A percentile compares a stretch with the other conserved stretches of the same genome.
Evolutionary conservation across 139 green algal species (phyloP).

Genomic region (Mesotaenium endlicherianum): DNA sequence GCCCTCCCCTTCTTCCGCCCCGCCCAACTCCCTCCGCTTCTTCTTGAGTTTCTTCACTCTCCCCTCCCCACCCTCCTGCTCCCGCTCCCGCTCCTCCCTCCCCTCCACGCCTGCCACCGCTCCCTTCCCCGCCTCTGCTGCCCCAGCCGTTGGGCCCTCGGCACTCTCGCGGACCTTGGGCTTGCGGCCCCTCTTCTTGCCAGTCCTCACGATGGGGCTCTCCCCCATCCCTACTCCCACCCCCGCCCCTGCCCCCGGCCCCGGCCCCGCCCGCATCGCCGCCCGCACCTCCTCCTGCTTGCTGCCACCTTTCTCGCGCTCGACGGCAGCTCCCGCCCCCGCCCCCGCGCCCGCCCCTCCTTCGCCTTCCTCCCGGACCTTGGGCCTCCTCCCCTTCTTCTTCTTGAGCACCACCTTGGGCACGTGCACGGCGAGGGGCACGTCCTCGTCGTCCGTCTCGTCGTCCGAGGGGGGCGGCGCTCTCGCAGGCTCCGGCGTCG

Average conservation of each 20-base stretch:
- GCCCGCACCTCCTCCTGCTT: conserved; percentile 6
- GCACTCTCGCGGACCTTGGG: neutral
- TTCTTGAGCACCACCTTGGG: neutral
- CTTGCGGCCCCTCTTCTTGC: neutral
- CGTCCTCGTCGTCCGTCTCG: neutral
- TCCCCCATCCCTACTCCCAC: neutral
- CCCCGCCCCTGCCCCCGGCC: neutral
- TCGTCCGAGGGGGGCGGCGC: neutral
- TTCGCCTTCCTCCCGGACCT: neutral
- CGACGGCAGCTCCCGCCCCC: neutral
- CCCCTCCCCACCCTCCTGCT: neutral
- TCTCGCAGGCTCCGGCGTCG: neutral
- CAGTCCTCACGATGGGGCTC: neutral
- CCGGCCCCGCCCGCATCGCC: neutral
- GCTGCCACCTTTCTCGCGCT: neutral
- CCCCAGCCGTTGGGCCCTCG: neutral
- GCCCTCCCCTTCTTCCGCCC: neutral
- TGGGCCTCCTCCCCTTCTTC: neutral
- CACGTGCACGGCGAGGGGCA: neutral
- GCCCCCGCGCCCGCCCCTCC: neutral
- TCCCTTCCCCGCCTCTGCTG: neutral
- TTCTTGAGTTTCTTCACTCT: neutral
- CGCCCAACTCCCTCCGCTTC: neutral
- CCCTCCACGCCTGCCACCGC: neutral
- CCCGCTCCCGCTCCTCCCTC: neutral